phyloP scores from a whole-genome alignment of 345 rosid genomes.

The Pseudoturritis turrita region DNA sequence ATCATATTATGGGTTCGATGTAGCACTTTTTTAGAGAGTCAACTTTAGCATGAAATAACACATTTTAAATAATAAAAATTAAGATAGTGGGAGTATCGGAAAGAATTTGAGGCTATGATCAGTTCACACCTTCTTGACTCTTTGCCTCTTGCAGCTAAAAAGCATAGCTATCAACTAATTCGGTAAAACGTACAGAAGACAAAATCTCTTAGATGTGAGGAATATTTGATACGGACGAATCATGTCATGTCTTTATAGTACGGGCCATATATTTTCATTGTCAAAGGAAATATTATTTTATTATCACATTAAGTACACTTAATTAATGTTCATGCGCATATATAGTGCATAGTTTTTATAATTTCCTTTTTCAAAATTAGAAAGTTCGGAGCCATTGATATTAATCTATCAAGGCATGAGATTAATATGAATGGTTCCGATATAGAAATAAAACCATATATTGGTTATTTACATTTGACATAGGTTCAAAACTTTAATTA shows the following conservation, averaged over 20 bases:
- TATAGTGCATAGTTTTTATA: neutral
- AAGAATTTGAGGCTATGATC: neutral
- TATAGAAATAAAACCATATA: no score
- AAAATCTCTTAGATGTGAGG: constrained; percentile 22
- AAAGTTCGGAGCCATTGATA: neutral
- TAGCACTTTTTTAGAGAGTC: neutral
- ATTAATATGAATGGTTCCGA: no score
- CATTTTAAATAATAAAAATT: neutral
- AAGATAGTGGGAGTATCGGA: neutral
- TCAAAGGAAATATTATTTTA: neutral
- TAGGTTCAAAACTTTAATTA: neutral
- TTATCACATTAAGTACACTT: neutral
- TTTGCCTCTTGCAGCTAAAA: constrained; percentile 7
- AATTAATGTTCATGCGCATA: neutral
- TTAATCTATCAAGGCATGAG: no score
- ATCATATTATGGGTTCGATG: neutral
- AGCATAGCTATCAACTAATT: neutral
- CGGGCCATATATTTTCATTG: neutral
- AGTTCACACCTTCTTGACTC: neutral
- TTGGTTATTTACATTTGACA: neutral
- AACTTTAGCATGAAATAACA: neutral
- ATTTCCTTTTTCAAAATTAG: neutral
- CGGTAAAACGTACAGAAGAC: neutral
- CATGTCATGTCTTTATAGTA: neutral
- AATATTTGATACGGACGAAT: constrained; percentile 25